Base-by-base conservation (phyloP, 768 basidiomycete species). In the Rubroboletus satanas region DNA sequence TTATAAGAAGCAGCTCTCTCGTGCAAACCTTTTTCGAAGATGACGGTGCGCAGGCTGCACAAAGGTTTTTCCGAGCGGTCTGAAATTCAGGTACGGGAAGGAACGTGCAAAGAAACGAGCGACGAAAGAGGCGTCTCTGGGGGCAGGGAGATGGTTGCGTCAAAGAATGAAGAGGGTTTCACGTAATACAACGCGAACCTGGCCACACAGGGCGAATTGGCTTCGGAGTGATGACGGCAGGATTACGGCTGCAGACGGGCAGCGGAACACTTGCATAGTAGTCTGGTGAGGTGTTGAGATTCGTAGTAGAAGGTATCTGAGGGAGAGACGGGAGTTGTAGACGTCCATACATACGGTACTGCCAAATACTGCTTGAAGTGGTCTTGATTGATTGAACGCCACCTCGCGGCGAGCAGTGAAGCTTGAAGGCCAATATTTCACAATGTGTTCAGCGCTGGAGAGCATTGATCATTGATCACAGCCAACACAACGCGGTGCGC, bases 71-170 rank as follows among this genome's bases (percentile, higher is more conserved):
- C 46, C 9, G 15, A 23, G 17, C 33, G 0, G n/a, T 31, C n/a
- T 43, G 12, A 50, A 45, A 44, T 35, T 28, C 12, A 28, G 49
- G 42, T 17, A 28, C 10, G 28, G 23, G 23, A 57, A 55, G 28
- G 55, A 39, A 41, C 37, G 41, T 49, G 46, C n/a, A 58, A 47
- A 44, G 48, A 45, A 56, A 36, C 1, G 36, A 55, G 50, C 36
- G 39, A 39, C 43, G 29, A 21, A 21, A 2, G 21, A 21, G 1
- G 21, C 21, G 21, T 21, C 21, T 21, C 21, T 21, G 21, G 21
- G 21, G 21, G 21, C 12, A 28, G 10, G 2, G 9, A 9, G 17
- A 11, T 12, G 44, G n/a, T 31, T n/a, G 9, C 11, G 11, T 45
- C 29, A 29, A 31, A 29, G 44, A 45, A 45, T 11, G 1, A n/a